Percentiles rank a stretch among this genome's conserved stretches.
These are phyloP conservation scores for Cutaneotrichosporon mucoides DNA, from an alignment of 1,284 basidiomycete genomes.

Conservation along the genomic window DNA sequence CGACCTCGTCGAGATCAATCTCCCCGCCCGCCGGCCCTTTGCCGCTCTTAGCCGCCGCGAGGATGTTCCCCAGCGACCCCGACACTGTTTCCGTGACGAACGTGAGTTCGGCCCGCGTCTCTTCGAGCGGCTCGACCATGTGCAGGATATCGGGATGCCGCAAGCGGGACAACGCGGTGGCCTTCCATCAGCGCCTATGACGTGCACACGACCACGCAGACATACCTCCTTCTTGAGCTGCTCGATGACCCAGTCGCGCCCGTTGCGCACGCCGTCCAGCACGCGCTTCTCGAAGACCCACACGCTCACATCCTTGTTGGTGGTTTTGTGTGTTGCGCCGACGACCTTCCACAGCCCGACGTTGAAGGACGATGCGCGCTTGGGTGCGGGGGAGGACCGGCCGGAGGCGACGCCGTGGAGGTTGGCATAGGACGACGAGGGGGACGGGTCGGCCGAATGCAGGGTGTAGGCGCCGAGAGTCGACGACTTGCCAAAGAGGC, in stretches of 20 bases:
- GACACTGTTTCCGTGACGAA: slow-evolving; percentile 90
- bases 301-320: slow-evolving; percentile 77
- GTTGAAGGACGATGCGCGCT: slow-evolving; percentile 51
- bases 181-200: slow-evolving; percentile 53
- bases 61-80: slow-evolving; percentile 53
- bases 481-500: slow-evolving; percentile 79
- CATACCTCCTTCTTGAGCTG: slow-evolving; percentile 81
- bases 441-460: slow-evolving; percentile 32
- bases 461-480: slow-evolving; percentile 80
- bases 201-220: background rate
- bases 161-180: slow-evolving; percentile 74
- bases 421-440: slow-evolving; percentile 39
- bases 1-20: slow-evolving; percentile 57
- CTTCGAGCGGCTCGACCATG: slow-evolving; percentile 97
- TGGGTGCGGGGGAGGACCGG: slow-evolving; percentile 42
- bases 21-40: slow-evolving; percentile 66
- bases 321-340: slow-evolving; percentile 77
- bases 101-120: slow-evolving; percentile 75
- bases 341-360: slow-evolving; percentile 87
- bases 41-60: slow-evolving; percentile 59
- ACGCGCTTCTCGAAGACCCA: slow-evolving; percentile 83
- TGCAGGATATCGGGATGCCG: slow-evolving; percentile 95
- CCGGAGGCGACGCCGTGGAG: slow-evolving; percentile 48
- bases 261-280: slow-evolving; percentile 65
- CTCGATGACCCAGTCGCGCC: slow-evolving; percentile 66